Conservation (phyloP, 305 asterid species). For the Fraxinus paxiana region DNA sequence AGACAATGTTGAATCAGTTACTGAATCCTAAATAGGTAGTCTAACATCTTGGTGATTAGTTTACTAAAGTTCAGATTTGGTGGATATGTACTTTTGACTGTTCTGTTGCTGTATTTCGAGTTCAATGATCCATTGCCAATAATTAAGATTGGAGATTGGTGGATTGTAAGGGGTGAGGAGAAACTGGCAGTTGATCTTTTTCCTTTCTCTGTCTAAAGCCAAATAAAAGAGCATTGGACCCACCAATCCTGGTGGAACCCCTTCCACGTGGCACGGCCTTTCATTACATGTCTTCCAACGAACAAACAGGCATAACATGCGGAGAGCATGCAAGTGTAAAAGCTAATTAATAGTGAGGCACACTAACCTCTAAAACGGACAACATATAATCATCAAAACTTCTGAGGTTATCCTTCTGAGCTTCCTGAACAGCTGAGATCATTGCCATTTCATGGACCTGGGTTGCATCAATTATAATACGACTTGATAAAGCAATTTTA, state of each 20-base stretch:
- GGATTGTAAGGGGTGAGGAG: background rate
- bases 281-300: background rate
- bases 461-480: slow-evolving; percentile 27
- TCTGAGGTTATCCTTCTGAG: slow-evolving; percentile 87
- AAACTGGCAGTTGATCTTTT: background rate
- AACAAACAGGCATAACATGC: background rate
- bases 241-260: background rate
- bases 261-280: background rate
- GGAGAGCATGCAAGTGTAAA: background rate
- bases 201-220: background rate
- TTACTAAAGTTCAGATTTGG: background rate
- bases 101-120: background rate
- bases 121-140: background rate
- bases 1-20: background rate
- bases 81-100: background rate
- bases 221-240: background rate
- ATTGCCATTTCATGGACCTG: slow-evolving; percentile 98
- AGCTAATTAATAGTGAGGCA: slow-evolving; percentile 7
- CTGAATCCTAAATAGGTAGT: background rate
- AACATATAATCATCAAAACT: slow-evolving; percentile 88
- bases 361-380: slow-evolving; percentile 81
- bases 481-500: background rate
- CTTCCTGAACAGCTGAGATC: slow-evolving; percentile 93
- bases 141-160: background rate
- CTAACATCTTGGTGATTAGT: background rate